Conservation (phyloP, 371 early-diverging fungal genomes). For the Catenaria anguillulae region DNA sequence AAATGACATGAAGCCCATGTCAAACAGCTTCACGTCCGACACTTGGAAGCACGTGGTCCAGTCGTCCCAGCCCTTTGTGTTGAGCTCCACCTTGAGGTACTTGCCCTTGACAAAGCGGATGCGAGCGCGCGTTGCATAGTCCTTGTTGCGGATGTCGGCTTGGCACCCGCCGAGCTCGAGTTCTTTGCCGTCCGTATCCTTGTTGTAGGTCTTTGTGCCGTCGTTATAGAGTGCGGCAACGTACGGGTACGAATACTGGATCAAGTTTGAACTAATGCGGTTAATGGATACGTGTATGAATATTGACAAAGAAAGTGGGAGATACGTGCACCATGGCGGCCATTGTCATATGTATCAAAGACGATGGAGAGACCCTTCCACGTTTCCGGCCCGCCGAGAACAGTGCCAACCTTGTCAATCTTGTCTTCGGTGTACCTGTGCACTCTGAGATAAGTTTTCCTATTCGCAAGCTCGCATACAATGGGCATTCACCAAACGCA, state of each 20-base stretch:
- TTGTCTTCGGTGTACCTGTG: background rate
- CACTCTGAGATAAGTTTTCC: too few species aligned
- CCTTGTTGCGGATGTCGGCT: constrained; percentile 57
- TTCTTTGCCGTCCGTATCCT: constrained; percentile 58
- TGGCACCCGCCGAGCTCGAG: constrained; percentile 55
- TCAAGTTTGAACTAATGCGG: background rate
- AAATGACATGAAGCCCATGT: constrained; percentile 68
- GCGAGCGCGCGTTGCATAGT: constrained; percentile 48
- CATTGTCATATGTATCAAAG: constrained; percentile 91
- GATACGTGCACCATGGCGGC: constrained; percentile 49
- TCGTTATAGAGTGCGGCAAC: constrained; percentile 87
- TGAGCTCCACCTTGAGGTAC: constrained; percentile 27
- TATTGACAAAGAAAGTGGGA: background rate
- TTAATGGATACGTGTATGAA: background rate
- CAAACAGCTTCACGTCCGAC: constrained; percentile 54
- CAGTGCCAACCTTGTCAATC: constrained; percentile 39
- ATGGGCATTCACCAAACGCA: too few species aligned
- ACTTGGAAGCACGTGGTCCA: constrained; percentile 50
- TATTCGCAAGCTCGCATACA: too few species aligned
- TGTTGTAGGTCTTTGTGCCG: constrained; percentile 65
- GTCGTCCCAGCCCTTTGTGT: constrained; percentile 5
- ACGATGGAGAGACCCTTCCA: constrained; percentile 87
- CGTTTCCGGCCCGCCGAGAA: constrained; percentile 75
- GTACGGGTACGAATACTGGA: constrained; percentile 57
- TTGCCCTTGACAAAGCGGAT: constrained; percentile 59